A percentile compares a stretch with the other conserved stretches of the same genome.
These are phyloP conservation scores for Tetracentron sinense DNA, from an alignment of 164 flowering plant species.

Conservation along the genomic window DNA sequence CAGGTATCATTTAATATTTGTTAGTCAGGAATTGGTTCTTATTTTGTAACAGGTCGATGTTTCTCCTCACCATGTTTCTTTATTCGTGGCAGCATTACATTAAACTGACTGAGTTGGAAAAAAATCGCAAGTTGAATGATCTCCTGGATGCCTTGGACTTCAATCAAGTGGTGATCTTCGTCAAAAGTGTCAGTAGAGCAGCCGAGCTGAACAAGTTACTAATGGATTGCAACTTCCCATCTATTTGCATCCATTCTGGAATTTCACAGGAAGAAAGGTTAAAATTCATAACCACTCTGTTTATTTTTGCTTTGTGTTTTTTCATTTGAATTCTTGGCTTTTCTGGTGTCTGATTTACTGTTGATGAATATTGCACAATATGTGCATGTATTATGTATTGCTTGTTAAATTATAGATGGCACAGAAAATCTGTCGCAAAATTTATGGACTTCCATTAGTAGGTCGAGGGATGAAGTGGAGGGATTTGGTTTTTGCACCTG, in stretches of 20 bases:
- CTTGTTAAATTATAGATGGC: neutral
- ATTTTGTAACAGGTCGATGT: neutral
- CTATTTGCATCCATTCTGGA: constrained; percentile 97
- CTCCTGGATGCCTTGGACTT: constrained; percentile 98
- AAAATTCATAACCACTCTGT: neutral
- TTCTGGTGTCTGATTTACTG: no score
- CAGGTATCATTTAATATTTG: constrained; percentile 51
- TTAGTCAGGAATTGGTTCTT: neutral
- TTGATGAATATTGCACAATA: no score
- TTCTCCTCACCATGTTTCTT: neutral
- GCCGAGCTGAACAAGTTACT: constrained; percentile 94
- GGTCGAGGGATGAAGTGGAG: neutral
- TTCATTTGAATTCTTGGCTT: no score
- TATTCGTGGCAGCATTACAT: constrained; percentile 77
- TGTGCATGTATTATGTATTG: neutral
- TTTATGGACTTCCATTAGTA: neutral
- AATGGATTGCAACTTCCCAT: constrained; percentile 95
- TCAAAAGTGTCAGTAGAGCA: constrained; percentile 46
- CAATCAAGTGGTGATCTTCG: constrained; percentile 84
- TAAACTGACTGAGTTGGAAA: constrained; percentile 85
- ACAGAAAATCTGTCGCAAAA: neutral
- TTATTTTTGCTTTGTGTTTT: no score
- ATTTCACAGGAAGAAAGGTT: constrained; percentile 98
- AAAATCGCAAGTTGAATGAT: constrained; percentile 95
- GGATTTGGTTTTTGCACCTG: no score